These are phyloP conservation scores for Plectosphaerella plurivora DNA, from an alignment of 2,329 filamentous ascomycete genomes.

Conservation along the genomic window DNA sequence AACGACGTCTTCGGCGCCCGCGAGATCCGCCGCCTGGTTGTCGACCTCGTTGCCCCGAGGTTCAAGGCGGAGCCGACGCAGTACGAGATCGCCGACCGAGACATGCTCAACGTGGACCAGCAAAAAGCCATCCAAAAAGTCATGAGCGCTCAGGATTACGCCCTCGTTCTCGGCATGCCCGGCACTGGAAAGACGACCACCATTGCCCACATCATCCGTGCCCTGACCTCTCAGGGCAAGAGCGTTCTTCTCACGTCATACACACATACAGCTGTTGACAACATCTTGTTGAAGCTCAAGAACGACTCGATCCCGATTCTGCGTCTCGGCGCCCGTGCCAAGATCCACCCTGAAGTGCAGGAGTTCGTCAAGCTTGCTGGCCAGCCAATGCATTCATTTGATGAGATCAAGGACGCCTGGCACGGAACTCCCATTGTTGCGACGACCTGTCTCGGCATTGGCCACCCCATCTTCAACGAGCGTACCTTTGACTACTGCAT, in stretches of 20 bases:
- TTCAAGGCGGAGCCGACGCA: slow-evolving; percentile 67
- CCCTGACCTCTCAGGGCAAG: slow-evolving; percentile 83
- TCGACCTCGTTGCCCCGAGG: slow-evolving; percentile 67
- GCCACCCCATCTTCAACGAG: slow-evolving; percentile 81
- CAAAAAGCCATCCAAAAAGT: slow-evolving; percentile 85
- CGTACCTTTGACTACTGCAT: slow-evolving; percentile 97
- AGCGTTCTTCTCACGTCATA: slow-evolving; percentile 92
- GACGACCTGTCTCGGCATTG: slow-evolving; percentile 90
- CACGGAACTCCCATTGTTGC: slow-evolving; percentile 85
- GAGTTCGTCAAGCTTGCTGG: slow-evolving; percentile 78
- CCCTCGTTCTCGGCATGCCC: slow-evolving; percentile 96
- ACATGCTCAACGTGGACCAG: slow-evolving; percentile 82
- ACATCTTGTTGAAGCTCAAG: slow-evolving; percentile 89
- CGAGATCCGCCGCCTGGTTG: slow-evolving; percentile 72
- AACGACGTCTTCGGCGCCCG: slow-evolving; percentile 66
- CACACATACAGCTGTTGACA: slow-evolving; percentile 96
- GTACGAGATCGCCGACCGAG: slow-evolving; percentile 57
- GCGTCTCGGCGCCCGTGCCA: slow-evolving; percentile 78
- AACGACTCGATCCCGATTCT: slow-evolving; percentile 73
- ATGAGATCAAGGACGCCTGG: slow-evolving; percentile 80
- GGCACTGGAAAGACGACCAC: slow-evolving; percentile 98
- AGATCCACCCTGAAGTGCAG: slow-evolving; percentile 83
- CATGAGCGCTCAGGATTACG: slow-evolving; percentile 92
- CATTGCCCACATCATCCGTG: slow-evolving; percentile 93
- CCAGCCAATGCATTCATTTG: slow-evolving; percentile 69